Percentiles rank a stretch among this genome's conserved stretches.
These are phyloP conservation scores for Blastocrithidia nonstop DNA, from an alignment of 208 protist genomes.

Conservation along the genomic window DNA sequence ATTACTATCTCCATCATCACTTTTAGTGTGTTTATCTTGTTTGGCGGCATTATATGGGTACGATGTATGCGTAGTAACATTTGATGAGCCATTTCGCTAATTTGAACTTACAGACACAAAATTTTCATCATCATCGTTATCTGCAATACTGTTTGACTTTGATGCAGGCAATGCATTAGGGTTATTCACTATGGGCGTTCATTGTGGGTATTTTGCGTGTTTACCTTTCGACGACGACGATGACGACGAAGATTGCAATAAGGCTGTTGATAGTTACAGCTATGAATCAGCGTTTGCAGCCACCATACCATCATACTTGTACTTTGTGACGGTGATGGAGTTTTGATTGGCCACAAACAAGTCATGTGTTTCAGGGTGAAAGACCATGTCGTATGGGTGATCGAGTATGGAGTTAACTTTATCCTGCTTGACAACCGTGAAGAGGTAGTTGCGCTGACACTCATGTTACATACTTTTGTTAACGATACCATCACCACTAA, in stretches of 20 bases:
- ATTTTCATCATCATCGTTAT: background rate
- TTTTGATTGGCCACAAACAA: conserved; percentile 83
- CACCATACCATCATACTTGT: conserved; percentile 12
- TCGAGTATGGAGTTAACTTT: conserved; percentile 61
- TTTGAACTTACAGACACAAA: too few relatives aligned
- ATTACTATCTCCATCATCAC: background rate
- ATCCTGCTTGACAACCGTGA: conserved; percentile 44
- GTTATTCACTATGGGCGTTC: background rate
- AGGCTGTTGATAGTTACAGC: too few relatives aligned
- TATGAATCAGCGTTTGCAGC: too few relatives aligned
- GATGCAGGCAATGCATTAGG: background rate
- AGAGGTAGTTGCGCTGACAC: conserved; percentile 73
- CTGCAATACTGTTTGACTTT: background rate
- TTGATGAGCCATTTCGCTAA: too few relatives aligned
- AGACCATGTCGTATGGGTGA: conserved; percentile 74
- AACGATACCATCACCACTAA: conserved; percentile 76
- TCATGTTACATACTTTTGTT: conserved; percentile 48
- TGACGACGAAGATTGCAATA: too few relatives aligned
- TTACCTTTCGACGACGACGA: too few relatives aligned
- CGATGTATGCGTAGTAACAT: too few relatives aligned
- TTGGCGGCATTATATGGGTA: background rate
- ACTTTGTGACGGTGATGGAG: conserved; percentile 60
- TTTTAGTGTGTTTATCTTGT: background rate
- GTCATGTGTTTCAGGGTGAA: conserved; percentile 46
- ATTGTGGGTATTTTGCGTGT: background rate